Percentiles rank a stretch among this genome's conserved stretches.
Conservation (phyloP, 2,329 filamentous ascomycete species). For the Paraphoma sp. region DNA sequence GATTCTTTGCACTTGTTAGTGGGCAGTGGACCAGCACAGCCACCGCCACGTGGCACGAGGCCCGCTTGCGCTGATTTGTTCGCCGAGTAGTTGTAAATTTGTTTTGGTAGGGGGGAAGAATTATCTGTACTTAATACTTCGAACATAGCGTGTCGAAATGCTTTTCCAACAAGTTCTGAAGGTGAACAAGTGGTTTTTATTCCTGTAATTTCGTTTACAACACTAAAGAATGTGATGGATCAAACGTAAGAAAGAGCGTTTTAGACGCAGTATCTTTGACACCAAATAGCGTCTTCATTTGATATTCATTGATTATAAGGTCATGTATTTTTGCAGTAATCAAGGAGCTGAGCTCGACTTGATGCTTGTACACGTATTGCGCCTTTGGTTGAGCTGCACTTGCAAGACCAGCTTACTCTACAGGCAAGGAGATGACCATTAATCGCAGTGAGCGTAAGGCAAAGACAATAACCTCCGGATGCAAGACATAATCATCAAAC, state of each 20-base stretch:
- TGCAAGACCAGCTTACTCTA: neutral
- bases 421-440: neutral
- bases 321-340: neutral
- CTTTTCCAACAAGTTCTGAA: too few relatives aligned
- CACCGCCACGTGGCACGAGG: slow-evolving; percentile 11
- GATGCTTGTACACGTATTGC: neutral
- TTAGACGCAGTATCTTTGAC: neutral
- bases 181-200: too few relatives aligned
- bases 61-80: neutral
- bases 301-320: neutral
- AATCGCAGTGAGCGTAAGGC: neutral
- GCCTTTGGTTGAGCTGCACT: neutral
- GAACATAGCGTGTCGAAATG: too few relatives aligned
- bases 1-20: neutral
- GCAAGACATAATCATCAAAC: slow-evolving; percentile 4
- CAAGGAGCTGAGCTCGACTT: neutral
- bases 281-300: neutral
- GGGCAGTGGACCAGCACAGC: slow-evolving; percentile 2
- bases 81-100: neutral
- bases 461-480: neutral
- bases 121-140: too few relatives aligned
- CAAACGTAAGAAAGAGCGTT: neutral
- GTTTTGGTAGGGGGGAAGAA: neutral
- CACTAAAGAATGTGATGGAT: neutral
- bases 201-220: too few relatives aligned